A percentile compares a stretch with the other conserved stretches of the same genome.
Evolutionary conservation across 2,329 filamentous ascomycete species (phyloP).

Genomic region (Fusarium sp.): DNA sequence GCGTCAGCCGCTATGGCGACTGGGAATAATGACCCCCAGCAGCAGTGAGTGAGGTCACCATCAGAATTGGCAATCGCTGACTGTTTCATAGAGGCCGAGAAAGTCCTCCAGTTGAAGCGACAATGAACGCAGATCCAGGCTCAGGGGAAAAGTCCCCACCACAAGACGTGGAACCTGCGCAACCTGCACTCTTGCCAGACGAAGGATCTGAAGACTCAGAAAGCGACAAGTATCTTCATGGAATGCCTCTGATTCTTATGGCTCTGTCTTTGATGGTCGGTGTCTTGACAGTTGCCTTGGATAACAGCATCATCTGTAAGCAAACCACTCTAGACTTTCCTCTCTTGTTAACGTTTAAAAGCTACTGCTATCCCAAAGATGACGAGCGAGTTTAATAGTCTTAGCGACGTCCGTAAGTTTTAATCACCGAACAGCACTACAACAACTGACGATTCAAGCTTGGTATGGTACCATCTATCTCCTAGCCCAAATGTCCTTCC

Average conservation of each 20-base stretch:
- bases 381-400: conserved; percentile 50
- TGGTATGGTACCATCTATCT: conserved; percentile 51
- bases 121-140: not conserved
- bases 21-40: not conserved
- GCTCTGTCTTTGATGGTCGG: conserved; percentile 34
- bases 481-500: conserved; percentile 42
- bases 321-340: fast-evolving
- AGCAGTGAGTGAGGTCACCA: not conserved
- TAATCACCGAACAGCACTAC: fast-evolving
- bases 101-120: not conserved
- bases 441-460: conserved; percentile 12
- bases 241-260: conserved; percentile 25
- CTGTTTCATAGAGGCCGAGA: not conserved
- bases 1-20: not conserved
- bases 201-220: not conserved
- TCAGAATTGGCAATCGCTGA: not conserved
- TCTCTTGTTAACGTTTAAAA: not conserved
- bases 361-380: conserved; percentile 46
- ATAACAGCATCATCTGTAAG: conserved; percentile 41
- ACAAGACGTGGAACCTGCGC: not conserved
- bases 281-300: conserved; percentile 37
- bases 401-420: conserved; percentile 43
- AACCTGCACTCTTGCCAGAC: not conserved
- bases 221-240: conserved; percentile 27
- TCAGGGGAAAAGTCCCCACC: not conserved